phyloP scores from a whole-genome alignment of 345 rosid genomes.

The Carallia pectinifolia region DNA sequence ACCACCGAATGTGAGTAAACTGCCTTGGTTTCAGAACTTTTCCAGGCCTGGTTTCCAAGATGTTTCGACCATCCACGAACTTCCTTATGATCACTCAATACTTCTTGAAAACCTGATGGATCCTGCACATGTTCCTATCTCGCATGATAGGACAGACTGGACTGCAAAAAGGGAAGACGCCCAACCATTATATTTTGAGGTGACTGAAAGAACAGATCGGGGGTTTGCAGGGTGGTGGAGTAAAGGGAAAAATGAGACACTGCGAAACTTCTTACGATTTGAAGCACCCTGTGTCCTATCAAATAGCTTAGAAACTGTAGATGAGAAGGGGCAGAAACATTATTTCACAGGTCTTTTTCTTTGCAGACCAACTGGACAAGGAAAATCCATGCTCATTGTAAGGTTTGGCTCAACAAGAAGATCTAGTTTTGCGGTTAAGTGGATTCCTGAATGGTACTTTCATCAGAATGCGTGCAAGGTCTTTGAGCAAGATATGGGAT shows the following conservation, averaged over 20 bases:
- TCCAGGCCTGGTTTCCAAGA: conserved; percentile 77
- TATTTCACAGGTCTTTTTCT: conserved; percentile 80
- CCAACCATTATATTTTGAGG: conserved; percentile 68
- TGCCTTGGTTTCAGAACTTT: conserved; percentile 91
- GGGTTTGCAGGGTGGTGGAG: conserved; percentile 97
- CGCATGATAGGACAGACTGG: conserved; percentile 90
- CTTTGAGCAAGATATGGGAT: conserved; percentile 97
- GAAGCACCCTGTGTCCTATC: conserved; percentile 84
- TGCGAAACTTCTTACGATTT: conserved; percentile 57
- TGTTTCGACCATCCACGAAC: conserved; percentile 70
- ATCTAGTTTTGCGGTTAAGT: conserved; percentile 38
- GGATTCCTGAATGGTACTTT: conserved; percentile 77
- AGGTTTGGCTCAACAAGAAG: conserved; percentile 74
- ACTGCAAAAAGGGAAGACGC: conserved; percentile 87
- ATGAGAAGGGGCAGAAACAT: conserved; percentile 62
- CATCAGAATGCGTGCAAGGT: conserved; percentile 86
- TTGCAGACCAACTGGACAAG: conserved; percentile 95
- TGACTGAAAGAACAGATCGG: conserved; percentile 62
- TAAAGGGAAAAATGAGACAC: conserved; percentile 49
- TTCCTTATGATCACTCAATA: conserved; percentile 94
- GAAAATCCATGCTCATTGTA: conserved; percentile 91
- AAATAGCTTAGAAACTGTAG: conserved; percentile 58
- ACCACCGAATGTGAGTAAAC: conserved; percentile 55
- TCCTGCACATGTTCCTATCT: conserved; percentile 92
- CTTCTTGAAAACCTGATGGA: conserved; percentile 97